Conservation (phyloP, 2,329 filamentous ascomycete genomes). For the Microdochium trichocladiopsis region DNA sequence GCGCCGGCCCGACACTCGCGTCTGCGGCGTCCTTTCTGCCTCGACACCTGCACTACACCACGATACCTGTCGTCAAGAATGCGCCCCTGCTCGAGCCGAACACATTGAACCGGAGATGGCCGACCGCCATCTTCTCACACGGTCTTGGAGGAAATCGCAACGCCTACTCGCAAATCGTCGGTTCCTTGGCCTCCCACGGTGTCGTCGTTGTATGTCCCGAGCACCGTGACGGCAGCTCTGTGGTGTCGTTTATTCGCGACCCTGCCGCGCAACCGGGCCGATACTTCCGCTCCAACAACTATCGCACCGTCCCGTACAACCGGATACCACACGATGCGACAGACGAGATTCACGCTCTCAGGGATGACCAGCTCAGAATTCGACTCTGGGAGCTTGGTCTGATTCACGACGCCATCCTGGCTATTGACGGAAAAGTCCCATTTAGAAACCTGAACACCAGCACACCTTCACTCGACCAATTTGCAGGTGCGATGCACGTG, state of each 20-base stretch:
- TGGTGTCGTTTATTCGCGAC: conserved; percentile 64
- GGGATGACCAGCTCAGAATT: conserved; percentile 67
- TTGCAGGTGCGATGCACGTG: conserved; percentile 57
- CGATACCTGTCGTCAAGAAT: conserved; percentile 67
- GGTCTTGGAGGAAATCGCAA: conserved; percentile 76
- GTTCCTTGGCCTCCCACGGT: conserved; percentile 73
- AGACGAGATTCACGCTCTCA: conserved; percentile 56
- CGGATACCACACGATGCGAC: conserved; percentile 55
- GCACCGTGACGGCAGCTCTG: conserved; percentile 74
- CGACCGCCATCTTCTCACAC: conserved; percentile 80
- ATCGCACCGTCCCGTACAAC: conserved; percentile 36
- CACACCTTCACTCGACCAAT: conserved; percentile 47
- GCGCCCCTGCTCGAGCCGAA: conserved; percentile 51
- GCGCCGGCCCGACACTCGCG: conserved; percentile 51
- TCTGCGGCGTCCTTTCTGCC: conserved; percentile 60
- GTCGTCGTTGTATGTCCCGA: conserved; percentile 76
- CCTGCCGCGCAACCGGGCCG: conserved; percentile 37
- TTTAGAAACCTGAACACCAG: conserved; percentile 45
- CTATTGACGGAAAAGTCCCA: conserved; percentile 50
- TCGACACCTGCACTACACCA: conserved; percentile 64
- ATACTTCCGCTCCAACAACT: conserved; percentile 23
- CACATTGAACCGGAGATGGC: conserved; percentile 54
- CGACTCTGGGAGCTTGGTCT: conserved; percentile 74
- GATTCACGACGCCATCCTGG: conserved; percentile 59
- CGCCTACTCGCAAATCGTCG: conserved; percentile 76